Evolutionary conservation across 495 filamentous ascomycete genomes (phyloP).

Genomic region (Ramalina intermedia): DNA sequence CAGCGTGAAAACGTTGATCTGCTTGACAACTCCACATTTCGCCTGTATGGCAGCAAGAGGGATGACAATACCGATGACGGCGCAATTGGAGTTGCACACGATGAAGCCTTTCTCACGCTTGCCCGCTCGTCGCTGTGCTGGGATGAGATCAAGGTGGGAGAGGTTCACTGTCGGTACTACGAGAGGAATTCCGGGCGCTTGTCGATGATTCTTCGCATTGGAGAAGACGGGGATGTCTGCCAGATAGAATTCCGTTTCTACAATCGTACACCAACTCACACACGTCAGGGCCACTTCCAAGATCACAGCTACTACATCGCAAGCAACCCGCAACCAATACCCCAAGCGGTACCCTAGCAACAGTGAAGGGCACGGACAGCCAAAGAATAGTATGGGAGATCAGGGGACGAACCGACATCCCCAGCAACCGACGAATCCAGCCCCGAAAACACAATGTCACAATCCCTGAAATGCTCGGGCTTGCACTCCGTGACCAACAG

Average conservation of each 20-base stretch:
- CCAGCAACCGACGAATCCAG: conserved; percentile 73
- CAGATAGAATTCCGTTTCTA: conserved; percentile 68
- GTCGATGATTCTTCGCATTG: conserved; percentile 81
- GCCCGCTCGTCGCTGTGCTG: conserved; percentile 53
- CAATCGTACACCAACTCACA: background rate
- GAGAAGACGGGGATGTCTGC: conserved; percentile 71
- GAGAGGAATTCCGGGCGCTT: conserved; percentile 67
- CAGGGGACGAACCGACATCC: conserved; percentile 44
- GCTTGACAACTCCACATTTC: conserved; percentile 57
- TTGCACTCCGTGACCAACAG: conserved; percentile 63
- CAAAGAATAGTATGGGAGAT: background rate
- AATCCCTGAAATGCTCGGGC: conserved; percentile 60
- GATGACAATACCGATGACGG: conserved; percentile 77
- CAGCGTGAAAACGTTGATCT: conserved; percentile 72
- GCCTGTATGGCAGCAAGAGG: conserved; percentile 74
- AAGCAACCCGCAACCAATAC: background rate
- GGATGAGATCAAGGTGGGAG: conserved; percentile 61
- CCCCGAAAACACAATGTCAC: conserved; percentile 83
- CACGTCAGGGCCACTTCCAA: background rate
- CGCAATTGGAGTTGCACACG: conserved; percentile 84
- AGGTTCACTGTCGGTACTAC: conserved; percentile 78
- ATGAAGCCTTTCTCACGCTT: conserved; percentile 63
- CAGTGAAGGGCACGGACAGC: background rate
- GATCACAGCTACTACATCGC: background rate
- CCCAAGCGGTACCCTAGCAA: background rate